Base-by-base conservation (phyloP, 1,284 basidiomycete species). In the Sporisorium exsertum region DNA sequence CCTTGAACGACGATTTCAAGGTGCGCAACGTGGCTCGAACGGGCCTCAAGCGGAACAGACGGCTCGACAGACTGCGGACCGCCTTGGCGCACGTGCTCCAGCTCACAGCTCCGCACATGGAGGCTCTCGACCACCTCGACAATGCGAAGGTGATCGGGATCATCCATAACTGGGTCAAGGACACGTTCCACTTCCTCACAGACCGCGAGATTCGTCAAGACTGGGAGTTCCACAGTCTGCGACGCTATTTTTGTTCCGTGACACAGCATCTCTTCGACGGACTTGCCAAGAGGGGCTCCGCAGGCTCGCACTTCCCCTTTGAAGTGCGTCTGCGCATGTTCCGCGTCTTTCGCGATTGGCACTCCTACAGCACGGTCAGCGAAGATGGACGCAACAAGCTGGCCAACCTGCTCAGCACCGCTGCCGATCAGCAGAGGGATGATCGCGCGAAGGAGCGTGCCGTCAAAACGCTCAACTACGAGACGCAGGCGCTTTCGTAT, bases 301-400 rank as follows among this genome's bases (percentile, higher is more conserved):
- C 91, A 2, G 93, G 94, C 64, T 88, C 91, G 2, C 93, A 93
- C 84, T 90, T 94, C 59, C 90, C 92, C 5, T 87, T 89, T 9
- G 90, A 93, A 60, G 91, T 91, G 86, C 91, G 94, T 78, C 88
- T 94, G 9, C 89, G 91, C 9, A 87, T 97, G 55, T 97, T 94
- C 86, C 90, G 92, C 50, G 87, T 94, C 46, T 95, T 94, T 80
- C 93, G 94, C 84, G 94, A 96, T 78, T 97, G 95, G 95, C 96
- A 95, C 84, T 91, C 93, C 77, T 89, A 93, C 59, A 94, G 93
- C 8, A 89, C 91, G 52, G 90, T 93, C 78, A 89, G 90, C 1
- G 93, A 94, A 68, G 87, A 88, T 16, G 90, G 91, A 27, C 92
- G 91, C 82, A 92, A 91, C 66, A 90, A 93, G 57, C 87, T 93